Evolutionary conservation across 2,329 filamentous ascomycete species (phyloP).

Genomic region (Phialophora expanda): DNA sequence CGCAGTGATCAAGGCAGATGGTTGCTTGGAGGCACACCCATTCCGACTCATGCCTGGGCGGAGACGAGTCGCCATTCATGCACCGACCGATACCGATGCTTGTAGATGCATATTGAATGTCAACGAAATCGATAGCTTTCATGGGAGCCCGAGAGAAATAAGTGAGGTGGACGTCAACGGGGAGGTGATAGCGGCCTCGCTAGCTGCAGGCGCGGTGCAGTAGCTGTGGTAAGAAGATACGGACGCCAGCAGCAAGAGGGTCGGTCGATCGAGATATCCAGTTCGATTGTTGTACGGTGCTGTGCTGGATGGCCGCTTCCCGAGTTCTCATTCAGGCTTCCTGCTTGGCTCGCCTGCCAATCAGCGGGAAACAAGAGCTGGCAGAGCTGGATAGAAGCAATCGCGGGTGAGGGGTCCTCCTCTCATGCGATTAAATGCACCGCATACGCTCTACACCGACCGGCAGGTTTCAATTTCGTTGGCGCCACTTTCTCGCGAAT

Average conservation of each 20-base stretch:
- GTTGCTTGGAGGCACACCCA: background rate
- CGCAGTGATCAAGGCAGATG: conserved; percentile 5
- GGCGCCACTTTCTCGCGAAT: background rate
- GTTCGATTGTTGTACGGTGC: background rate
- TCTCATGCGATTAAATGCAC: background rate
- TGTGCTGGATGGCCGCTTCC: background rate
- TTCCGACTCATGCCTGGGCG: background rate
- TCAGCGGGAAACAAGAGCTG: background rate
- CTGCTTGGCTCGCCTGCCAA: background rate
- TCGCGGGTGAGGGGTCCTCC: background rate
- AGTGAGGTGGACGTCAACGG: background rate
- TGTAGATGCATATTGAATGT: background rate
- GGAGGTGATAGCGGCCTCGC: background rate
- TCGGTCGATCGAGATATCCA: background rate
- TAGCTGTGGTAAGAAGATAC: background rate
- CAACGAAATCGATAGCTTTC: background rate
- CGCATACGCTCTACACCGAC: too few species aligned
- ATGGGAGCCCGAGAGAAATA: background rate
- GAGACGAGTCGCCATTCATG: conserved; percentile 1
- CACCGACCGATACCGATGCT: background rate
- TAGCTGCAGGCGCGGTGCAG: background rate
- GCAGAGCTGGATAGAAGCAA: background rate
- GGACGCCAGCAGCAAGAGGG: background rate
- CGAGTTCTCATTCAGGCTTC: conserved; percentile 10
- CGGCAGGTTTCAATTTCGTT: background rate